These are phyloP conservation scores for Benincasa hispida DNA, from an alignment of 306 rosid genomes.

Conservation along the genomic window DNA sequence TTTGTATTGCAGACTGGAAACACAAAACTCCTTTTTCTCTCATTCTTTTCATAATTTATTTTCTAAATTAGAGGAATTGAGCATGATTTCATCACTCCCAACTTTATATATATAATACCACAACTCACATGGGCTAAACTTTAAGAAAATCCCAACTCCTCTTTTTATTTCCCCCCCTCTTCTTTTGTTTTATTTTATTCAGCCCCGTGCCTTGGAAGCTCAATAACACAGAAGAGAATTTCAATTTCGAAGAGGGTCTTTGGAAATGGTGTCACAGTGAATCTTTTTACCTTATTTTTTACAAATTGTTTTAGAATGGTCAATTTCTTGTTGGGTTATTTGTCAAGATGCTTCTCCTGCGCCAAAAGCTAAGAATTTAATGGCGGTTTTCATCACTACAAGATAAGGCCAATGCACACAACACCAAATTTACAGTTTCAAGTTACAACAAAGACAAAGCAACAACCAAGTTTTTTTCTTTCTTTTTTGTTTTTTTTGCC, in stretches of 20 bases:
- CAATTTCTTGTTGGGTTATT: background rate
- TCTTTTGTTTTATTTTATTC: constrained; percentile 20
- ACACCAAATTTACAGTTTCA: background rate
- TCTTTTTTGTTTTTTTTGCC: background rate
- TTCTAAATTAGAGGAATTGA: constrained; percentile 2
- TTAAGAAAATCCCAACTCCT: constrained; percentile 28
- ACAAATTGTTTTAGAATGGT: background rate
- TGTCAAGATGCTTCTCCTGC: background rate
- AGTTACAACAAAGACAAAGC: background rate
- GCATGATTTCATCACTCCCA: constrained; percentile 63
- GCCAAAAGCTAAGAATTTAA: background rate
- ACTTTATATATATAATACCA: constrained; percentile 38
- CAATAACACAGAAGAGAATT: constrained; percentile 25
- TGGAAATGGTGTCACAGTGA: background rate
- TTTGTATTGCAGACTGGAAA: constrained; percentile 88
- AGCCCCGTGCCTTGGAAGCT: constrained; percentile 21
- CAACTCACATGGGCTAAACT: constrained; percentile 57
- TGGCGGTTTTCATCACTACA: background rate
- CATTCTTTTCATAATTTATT: background rate
- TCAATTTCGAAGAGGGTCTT: background rate
- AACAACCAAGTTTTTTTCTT: background rate
- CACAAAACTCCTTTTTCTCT: constrained; percentile 20
- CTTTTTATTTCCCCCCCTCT: background rate
- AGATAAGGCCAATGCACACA: background rate
- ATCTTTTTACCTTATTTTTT: no score